Base-by-base conservation (phyloP, 176 grass and related monocot genomes). In the Dendrocalamus sinicus region DNA sequence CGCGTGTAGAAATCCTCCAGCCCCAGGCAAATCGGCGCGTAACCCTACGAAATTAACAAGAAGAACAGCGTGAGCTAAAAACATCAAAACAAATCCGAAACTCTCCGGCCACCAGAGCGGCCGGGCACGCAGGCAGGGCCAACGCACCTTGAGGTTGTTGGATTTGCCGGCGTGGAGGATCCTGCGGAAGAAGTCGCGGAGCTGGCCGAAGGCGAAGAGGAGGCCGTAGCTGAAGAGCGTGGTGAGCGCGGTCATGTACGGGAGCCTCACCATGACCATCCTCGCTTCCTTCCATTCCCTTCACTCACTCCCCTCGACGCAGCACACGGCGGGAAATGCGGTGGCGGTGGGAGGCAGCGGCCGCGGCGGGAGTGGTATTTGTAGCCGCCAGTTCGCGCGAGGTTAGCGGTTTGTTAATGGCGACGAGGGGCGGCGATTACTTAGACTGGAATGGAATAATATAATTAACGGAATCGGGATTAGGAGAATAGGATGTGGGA, bases 1-100 rank as follows among this genome's bases (percentile, higher is more conserved):
- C 95, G 90, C 9, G 92, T 97, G 90, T 97, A 97, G 88, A 97
- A 97, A 90, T 97, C 95, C 89, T 97, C 95, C 41, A 88, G 84
- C 6, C 95, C 95, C 79, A 97, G 61, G 85, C 95, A 97, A 74
- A 97, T 97, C 55, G 95, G 92, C 59, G 95, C 95, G 80, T 94
- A 97, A 23, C 95, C 95, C 92, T 97, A 57, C 50, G 55, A 63
- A 74, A 82, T 60, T 12, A 75, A 2, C 77, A 43, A 13, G 14
- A 59, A 16, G 30, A 47, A 32, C 39, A 19, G 12, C 26, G 67
- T 51, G 45, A 88, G 59, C 32, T 13, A 14, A 61, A 32, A 52
- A n/a, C 4, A 72, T 46, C 63, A 8, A 16, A 41, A 54, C 76
- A 71, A 72, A 85, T 88, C 86, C 61, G 64, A 17, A 47, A 39